Evolutionary conservation across 768 basidiomycete genomes (phyloP).

Genomic region (Naganishia vaughanmartiniae): DNA sequence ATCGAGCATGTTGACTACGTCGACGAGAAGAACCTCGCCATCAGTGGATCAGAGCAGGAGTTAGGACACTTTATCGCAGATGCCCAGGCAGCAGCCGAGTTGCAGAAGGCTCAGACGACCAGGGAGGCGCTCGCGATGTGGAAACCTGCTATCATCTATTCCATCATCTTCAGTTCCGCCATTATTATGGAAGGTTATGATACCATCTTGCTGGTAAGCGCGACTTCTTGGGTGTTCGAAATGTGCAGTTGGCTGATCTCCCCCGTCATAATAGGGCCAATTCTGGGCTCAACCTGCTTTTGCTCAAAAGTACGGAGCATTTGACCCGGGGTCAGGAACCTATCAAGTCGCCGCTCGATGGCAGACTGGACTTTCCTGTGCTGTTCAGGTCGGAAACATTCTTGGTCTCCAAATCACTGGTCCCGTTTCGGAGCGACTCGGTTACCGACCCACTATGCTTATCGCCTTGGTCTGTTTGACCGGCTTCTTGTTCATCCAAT

Average conservation of each 20-base stretch:
- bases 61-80: conserved; percentile 31
- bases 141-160: conserved; percentile 45
- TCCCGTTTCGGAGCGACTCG: conserved; percentile 33
- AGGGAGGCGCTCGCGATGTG: conserved; percentile 40
- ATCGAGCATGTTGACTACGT: conserved; percentile 6
- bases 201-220: conserved; percentile 30
- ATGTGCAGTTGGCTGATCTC: neutral
- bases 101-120: conserved; percentile 38
- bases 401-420: conserved; percentile 48
- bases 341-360: conserved; percentile 36
- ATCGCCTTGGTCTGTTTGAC: conserved; percentile 34
- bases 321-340: conserved; percentile 22
- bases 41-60: conserved; percentile 26
- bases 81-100: conserved; percentile 30
- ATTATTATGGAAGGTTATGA: conserved; percentile 48
- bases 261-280: conserved; percentile 8
- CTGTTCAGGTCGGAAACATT: conserved; percentile 45
- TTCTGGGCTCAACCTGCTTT: conserved; percentile 40
- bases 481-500: conserved; percentile 38
- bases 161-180: conserved; percentile 39
- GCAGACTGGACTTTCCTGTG: conserved; percentile 50
- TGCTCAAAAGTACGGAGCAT: conserved; percentile 35
- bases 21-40: conserved; percentile 17
- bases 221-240: neutral
- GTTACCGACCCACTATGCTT: conserved; percentile 36